These are phyloP conservation scores for Penicillium coprophilum DNA, from an alignment of 495 filamentous ascomycete genomes.

Conservation along the genomic window DNA sequence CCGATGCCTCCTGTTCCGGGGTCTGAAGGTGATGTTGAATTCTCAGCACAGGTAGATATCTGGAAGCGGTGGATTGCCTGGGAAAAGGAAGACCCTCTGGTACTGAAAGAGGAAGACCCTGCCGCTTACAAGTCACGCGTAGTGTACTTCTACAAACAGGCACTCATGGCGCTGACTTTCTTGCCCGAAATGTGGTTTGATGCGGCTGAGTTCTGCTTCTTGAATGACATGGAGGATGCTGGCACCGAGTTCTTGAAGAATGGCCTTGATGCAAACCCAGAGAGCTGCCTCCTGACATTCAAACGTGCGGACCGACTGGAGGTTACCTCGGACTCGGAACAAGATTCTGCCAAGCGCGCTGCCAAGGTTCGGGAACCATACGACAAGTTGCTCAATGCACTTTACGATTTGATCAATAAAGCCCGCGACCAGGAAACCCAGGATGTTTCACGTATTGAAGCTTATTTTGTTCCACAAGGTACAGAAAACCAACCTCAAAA, in stretches of 20 bases:
- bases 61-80: constrained; percentile 94
- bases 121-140: constrained; percentile 71
- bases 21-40: constrained; percentile 85
- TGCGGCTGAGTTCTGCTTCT: constrained; percentile 88
- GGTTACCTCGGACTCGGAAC: constrained; percentile 63
- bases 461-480: constrained; percentile 43
- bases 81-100: constrained; percentile 90
- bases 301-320: constrained; percentile 87
- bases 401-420: constrained; percentile 77
- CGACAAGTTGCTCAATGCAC: constrained; percentile 74
- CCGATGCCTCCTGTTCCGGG: constrained; percentile 77
- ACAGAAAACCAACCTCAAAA: constrained; percentile 48
- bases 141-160: constrained; percentile 89
- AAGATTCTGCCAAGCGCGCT: constrained; percentile 66
- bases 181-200: constrained; percentile 96
- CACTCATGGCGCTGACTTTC: constrained; percentile 88
- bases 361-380: constrained; percentile 76
- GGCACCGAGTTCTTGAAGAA: constrained; percentile 77
- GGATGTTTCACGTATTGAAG: constrained; percentile 70
- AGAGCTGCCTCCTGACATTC: constrained; percentile 85
- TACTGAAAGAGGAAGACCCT: constrained; percentile 75
- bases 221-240: constrained; percentile 66
- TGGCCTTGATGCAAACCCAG: constrained; percentile 86
- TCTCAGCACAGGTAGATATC: constrained; percentile 77
- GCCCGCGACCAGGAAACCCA: constrained; percentile 69